Evolutionary conservation across 164 flowering plant genomes (phyloP).

Genomic region (Cinnamomum chago): DNA sequence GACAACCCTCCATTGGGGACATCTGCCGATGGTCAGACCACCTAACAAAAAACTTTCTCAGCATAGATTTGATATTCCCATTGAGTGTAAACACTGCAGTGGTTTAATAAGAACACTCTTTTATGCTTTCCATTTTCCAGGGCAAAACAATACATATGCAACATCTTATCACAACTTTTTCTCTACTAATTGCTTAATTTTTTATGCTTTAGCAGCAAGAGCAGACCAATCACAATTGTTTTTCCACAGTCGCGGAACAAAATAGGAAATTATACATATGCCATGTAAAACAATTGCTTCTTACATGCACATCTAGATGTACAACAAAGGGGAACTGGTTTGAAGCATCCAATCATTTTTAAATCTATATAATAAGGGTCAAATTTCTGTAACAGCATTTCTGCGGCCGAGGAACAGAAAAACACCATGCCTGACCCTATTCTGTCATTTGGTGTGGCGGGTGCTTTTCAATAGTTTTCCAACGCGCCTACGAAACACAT

Average conservation of each 20-base stretch:
- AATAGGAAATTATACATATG: neutral
- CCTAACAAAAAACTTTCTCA: constrained; percentile 12
- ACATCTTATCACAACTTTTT: neutral
- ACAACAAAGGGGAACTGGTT: neutral
- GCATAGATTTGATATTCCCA: too few relatives aligned
- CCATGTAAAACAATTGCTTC: too few relatives aligned
- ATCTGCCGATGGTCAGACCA: constrained; percentile 31
- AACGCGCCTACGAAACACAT: neutral
- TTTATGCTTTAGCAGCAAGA: neutral
- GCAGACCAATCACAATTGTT: neutral
- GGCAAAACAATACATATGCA: neutral
- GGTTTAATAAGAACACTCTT: neutral
- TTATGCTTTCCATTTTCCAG: neutral
- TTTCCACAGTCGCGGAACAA: too few relatives aligned
- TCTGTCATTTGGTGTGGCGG: neutral
- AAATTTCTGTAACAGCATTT: too few relatives aligned
- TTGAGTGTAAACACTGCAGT: neutral
- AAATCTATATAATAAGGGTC: too few relatives aligned
- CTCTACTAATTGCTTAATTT: neutral
- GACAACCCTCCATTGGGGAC: constrained; percentile 33
- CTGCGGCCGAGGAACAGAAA: neutral
- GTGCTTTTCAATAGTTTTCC: neutral
- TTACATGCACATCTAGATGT: neutral
- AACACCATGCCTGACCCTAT: neutral
- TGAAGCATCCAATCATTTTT: neutral